Evolutionary conservation across 805 yeast genomes (phyloP).

Genomic region (Starmerella apis): DNA sequence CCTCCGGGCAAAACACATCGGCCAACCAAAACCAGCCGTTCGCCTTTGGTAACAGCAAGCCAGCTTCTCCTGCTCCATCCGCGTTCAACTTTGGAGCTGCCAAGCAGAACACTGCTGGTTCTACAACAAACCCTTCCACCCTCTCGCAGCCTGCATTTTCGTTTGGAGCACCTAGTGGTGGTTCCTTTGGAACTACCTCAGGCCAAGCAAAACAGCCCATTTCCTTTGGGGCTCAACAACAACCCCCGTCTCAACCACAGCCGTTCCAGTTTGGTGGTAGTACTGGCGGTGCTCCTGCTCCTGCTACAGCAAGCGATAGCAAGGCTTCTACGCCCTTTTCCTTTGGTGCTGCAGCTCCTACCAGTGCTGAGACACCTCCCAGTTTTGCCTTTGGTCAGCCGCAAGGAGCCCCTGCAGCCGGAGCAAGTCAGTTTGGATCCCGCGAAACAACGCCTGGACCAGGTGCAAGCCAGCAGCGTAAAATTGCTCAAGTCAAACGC

Average conservation of each 20-base stretch:
- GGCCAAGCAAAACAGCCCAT: background rate
- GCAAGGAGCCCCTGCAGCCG: background rate
- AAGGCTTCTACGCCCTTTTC: background rate
- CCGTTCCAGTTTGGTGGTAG: background rate
- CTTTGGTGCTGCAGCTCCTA: background rate
- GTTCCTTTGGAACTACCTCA: background rate
- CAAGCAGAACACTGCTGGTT: background rate
- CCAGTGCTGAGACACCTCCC: background rate
- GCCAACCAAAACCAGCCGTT: constrained; percentile 7
- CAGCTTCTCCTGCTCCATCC: background rate
- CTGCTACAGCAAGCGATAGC: background rate
- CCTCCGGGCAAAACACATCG: too few species aligned
- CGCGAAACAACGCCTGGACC: constrained; percentile 19
- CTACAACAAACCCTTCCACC: background rate
- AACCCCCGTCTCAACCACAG: background rate
- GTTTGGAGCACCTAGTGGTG: background rate
- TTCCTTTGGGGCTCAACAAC: background rate
- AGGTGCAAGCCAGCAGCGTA: constrained; percentile 9
- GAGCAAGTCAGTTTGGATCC: constrained; percentile 7
- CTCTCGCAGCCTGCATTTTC: background rate
- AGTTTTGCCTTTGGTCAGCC: constrained; percentile 1
- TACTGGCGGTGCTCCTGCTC: background rate
- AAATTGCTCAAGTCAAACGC: constrained; percentile 19
- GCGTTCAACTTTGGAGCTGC: background rate
- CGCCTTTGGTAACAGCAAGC: constrained; percentile 9